A percentile compares a stretch with the other conserved stretches of the same genome.
Conservation (phyloP, 176 grass and related monocot species). For the Aegilops speltoides region DNA sequence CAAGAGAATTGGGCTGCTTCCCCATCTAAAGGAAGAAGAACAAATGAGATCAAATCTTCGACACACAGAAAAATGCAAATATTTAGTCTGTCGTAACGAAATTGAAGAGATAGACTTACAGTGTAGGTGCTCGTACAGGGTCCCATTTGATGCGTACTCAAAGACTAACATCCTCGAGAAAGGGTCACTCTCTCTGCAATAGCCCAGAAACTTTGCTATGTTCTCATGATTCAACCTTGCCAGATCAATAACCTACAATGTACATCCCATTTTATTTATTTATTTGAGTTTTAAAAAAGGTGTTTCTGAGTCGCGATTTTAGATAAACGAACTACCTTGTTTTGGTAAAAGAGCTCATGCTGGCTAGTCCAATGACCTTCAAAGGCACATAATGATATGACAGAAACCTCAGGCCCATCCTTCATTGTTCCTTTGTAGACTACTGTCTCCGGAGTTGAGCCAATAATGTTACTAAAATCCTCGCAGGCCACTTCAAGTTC, state of each 20-base stretch:
- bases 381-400: constrained; percentile 72
- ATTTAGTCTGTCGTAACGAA: background rate
- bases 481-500: constrained; percentile 97
- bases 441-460: constrained; percentile 65
- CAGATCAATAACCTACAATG: constrained; percentile 75
- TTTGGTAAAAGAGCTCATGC: constrained; percentile 86
- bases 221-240: constrained; percentile 88
- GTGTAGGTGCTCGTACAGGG: constrained; percentile 86
- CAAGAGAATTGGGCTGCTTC: constrained; percentile 84
- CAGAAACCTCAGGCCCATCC: constrained; percentile 79
- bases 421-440: constrained; percentile 97
- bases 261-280: constrained; percentile 1
- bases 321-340: constrained; percentile 46
- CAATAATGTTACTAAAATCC: constrained; percentile 99
- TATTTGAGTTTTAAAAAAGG: background rate
- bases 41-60: background rate
- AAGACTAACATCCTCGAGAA: constrained; percentile 91
- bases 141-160: constrained; percentile 94
- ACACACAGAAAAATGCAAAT: background rate
- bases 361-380: constrained; percentile 84
- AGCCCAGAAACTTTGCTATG: constrained; percentile 80
- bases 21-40: constrained; percentile 51
- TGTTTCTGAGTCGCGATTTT: background rate
- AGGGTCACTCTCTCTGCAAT: constrained; percentile 87
- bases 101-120: constrained; percentile 38